phyloP scores from a whole-genome alignment of 2,329 filamentous ascomycete genomes.

The Verticillium longisporum region DNA sequence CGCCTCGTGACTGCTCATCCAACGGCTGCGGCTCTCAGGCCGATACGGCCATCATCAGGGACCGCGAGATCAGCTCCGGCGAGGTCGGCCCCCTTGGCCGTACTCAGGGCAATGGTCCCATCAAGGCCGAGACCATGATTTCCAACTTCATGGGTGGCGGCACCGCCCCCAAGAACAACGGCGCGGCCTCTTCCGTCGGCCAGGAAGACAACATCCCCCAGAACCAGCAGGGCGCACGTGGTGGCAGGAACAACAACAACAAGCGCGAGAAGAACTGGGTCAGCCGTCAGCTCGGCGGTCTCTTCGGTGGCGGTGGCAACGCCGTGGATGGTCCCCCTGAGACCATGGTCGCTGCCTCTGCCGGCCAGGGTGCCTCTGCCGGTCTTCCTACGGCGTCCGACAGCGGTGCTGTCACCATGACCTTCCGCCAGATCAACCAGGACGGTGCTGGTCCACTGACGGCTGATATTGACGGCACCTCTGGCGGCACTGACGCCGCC shows the following conservation, averaged over 20 bases:
- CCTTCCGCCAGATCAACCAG: conserved; percentile 65
- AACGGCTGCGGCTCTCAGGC: conserved; percentile 58
- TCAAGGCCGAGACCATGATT: conserved; percentile 51
- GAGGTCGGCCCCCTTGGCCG: conserved; percentile 54
- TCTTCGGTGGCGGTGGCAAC: conserved; percentile 28
- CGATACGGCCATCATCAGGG: conserved; percentile 64
- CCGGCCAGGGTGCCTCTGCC: conserved; percentile 43
- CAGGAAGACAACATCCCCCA: conserved; percentile 34
- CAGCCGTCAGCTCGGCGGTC: conserved; percentile 17
- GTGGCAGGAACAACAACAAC: conserved; percentile 11
- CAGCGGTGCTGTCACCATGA: conserved; percentile 55
- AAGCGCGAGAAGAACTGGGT: conserved; percentile 16
- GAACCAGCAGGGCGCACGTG: conserved; percentile 8
- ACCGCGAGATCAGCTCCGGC: conserved; percentile 47
- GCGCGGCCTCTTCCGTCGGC: conserved; percentile 29
- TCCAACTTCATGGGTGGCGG: conserved; percentile 51
- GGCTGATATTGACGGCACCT: conserved; percentile 55
- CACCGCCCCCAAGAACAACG: conserved; percentile 28
- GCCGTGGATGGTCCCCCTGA: conserved; percentile 38
- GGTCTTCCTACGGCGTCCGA: conserved; percentile 57
- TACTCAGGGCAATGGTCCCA: conserved; percentile 51
- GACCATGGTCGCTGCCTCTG: conserved; percentile 43
- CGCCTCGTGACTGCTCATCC: conserved; percentile 58
- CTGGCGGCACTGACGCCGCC: conserved; percentile 50
- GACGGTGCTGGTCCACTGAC: conserved; percentile 60